Evolutionary conservation across 352 stramenopile genomes (phyloP), one percentile per base, ranked within the genome.

Genomic region (Globisporangium paddicum): DNA sequence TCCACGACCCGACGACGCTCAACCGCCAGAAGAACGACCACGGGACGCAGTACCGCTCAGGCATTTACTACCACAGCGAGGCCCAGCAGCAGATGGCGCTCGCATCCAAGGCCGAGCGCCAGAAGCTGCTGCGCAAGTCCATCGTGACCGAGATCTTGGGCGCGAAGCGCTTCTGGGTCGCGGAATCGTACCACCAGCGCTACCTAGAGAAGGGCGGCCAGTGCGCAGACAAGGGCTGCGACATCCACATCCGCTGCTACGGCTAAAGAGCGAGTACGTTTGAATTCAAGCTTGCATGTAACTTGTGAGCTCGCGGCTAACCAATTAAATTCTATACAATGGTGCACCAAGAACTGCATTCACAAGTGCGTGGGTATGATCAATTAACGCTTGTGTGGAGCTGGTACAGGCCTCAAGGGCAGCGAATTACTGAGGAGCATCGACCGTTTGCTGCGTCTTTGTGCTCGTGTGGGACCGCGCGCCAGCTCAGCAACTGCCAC

Each of bases 151-250:
- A 98, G 79, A 84, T 98, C 23, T 66, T 87, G 56, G 51, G 77
- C 30, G 88, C 86, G 0, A 77, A 55, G 25, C 55, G 80, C 2
- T 99, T 98, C 74, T 99, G 91, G 81, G 75, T 83, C 35, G 96
- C 96, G 0, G 96, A 99, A 68, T 82, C 90, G 40, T 97, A 97
- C 66, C 96, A 99, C 75, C 96, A 99, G 73, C 85, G 97, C 62
- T 99, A 99, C 81, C 73, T 99, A 11, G 77, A 98, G 65, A 98
- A 98, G 65, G 96, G 96, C 13, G 96, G 96, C 5, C 82, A 96
- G 55, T 96, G 82, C 63, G 86, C 96, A 0, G 89, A 93, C 50
- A 99, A 98, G 68, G 94, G 92, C 23, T 89, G 73, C 59, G 90
- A 82, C 2, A 79, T 89, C 10, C 71, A 72, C 3, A 98, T 99